Evolutionary conservation across 768 basidiomycete genomes (phyloP), one percentile per base, ranked within the genome.

Genomic region (Mycena vitilis): DNA sequence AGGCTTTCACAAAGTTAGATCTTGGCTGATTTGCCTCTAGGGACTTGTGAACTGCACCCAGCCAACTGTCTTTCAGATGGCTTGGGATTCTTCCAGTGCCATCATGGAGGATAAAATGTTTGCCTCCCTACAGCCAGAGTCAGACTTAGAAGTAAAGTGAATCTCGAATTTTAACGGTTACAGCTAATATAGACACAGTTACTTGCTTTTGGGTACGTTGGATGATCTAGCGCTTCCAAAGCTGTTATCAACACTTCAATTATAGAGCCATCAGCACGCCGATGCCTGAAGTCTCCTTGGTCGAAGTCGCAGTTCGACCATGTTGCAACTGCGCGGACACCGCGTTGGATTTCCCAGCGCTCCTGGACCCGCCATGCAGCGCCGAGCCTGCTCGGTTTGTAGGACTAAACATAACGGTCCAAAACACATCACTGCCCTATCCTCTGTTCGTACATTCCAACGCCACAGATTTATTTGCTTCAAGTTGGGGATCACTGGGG

Each of bases 31-130:
- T 59, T 30, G 9, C 44, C n/a, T 47, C 30, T 45, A 48, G 58
- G 44, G 23, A 18, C 30, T 59, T 47, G 58, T 59, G 8, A 59
- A 42, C 18, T 59, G 58, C n/a, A 45, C 42, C 13, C 18, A 16
- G 3, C 58, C 58, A 47, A 59, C 58, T n/a, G n/a, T 48, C 22
- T 59, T 59, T 45, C 23, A 34, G 34, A 34, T 59, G 58, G 36
- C 23, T 47, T 59, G 22, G 44, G 47, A 12, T 13, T n/a, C 22
- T n/a, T n/a, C n/a, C n/a, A n/a, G n/a, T 48, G 15, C 23, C 10
- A 18, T 34, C 23, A 20, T 3, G 13, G 30, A 23, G 4, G 42
- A n/a, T 37, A 16, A 8, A 5, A 1, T 15, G 23, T 20, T 36
- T 45, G 9, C n/a, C 5, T 18, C 42, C 44, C 45, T 45, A 34